Base-by-base conservation (phyloP, 2,329 filamentous ascomycete species). In the Claviceps maximensis region DNA sequence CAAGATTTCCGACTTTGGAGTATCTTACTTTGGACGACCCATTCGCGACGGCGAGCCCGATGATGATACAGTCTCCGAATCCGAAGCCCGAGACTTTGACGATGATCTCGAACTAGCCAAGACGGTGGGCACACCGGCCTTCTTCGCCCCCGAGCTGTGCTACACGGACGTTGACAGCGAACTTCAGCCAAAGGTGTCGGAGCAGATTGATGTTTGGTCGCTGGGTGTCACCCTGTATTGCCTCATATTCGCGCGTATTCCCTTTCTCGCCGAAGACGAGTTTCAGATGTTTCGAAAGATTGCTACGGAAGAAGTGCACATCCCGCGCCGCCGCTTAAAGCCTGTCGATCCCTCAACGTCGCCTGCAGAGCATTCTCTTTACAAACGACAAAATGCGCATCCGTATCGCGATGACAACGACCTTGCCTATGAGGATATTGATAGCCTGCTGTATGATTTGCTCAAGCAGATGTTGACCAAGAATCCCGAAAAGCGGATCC, bases 1-100 rank as follows among this genome's bases (percentile, higher is more conserved):
- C 63, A 98, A 98, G 74, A 98, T 98, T 56, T 97, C 93, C 5
- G 93, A 98, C 64, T 98, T 98, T 71, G 93, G 93, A 33, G 93
- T 98, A 1, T 98, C 93, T 1, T 98, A 97, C 67, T 88, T 98
- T 57, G 93, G 93, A 29, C 83, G 89, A 50, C 89, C 89, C 1
- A 86, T 90, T 54, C 79, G 87, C 41, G 88, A 95, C 47, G 87
- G 86, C 51, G 88, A 94, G 61, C 78, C 82, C 40, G 84, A 88
- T 54, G 85, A 88, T 54, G 85, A 89, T 54, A 83, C 71, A 55
- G 83, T 74, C 19, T 85, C 85, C 4, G 87, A 94, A 64, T 87
- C 84, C 0, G 90, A 96, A 66, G 86, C 87, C 12, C 83, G 82
- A 42, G 88, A 95, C 62, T 82, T 95, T 54, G 90, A 96, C 60